phyloP scores from a whole-genome alignment of 352 stramenopile genomes.

The Phytophthora agathidicida region DNA sequence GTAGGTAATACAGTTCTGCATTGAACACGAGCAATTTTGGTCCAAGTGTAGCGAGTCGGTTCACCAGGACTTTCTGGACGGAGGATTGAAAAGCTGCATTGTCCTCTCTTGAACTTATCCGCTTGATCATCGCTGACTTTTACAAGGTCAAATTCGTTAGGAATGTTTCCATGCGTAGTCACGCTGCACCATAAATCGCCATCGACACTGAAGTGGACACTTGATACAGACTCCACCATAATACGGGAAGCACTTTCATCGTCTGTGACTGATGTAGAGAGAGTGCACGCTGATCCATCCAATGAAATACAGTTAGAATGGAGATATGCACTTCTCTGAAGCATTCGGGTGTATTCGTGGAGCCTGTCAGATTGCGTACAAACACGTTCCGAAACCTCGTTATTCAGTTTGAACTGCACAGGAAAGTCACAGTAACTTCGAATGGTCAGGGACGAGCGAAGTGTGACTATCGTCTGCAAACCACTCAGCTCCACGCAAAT shows the following conservation, averaged over 20 bases:
- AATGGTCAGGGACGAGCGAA: constrained; percentile 54
- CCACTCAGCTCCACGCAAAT: constrained; percentile 62
- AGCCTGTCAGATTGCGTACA: constrained; percentile 12
- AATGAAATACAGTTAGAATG: constrained; percentile 43
- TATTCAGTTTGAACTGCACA: constrained; percentile 46
- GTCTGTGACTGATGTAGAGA: not conserved
- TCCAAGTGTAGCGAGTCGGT: constrained; percentile 40
- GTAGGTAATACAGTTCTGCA: constrained; percentile 51
- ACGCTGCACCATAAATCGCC: constrained; percentile 39
- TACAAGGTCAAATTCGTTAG: constrained; percentile 60
- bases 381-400: constrained; percentile 4
- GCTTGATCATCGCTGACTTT: constrained; percentile 32
- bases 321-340: not conserved
- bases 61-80: constrained; percentile 11
- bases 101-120: constrained; percentile 14
- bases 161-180: constrained; percentile 26
- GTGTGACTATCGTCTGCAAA: constrained; percentile 60
- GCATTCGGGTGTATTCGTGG: constrained; percentile 9
- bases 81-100: constrained; percentile 36
- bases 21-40: constrained; percentile 36
- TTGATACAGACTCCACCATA: constrained; percentile 44
- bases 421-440: constrained; percentile 51
- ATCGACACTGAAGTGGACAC: constrained; percentile 31
- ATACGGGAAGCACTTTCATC: constrained; percentile 18
- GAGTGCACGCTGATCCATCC: constrained; percentile 32